phyloP scores from a whole-genome alignment of 305 asterid species.

The Striga hermonthica region DNA sequence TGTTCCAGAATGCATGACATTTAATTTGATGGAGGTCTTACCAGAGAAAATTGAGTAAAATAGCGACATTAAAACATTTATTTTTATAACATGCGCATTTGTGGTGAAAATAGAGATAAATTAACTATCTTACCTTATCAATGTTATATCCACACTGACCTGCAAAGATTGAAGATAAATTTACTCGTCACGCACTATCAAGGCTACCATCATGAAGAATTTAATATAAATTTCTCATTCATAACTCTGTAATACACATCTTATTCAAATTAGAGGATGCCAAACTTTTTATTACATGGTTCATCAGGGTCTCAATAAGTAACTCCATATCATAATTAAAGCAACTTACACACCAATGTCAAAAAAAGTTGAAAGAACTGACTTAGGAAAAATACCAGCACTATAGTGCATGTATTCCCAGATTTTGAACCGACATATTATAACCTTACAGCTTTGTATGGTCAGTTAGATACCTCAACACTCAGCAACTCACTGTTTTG shows the following conservation, averaged over 20 bases:
- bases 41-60: not conserved
- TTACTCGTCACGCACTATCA: constrained; percentile 31
- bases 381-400: not conserved
- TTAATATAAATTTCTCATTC: constrained; percentile 3
- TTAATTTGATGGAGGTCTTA: too few relatives aligned
- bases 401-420: not conserved
- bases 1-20: too few relatives aligned
- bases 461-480: constrained; percentile 8
- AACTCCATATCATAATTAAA: constrained; percentile 12
- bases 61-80: constrained; percentile 14
- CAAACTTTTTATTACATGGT: not conserved
- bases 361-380: not conserved
- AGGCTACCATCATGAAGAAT: constrained; percentile 28
- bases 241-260: constrained; percentile 12
- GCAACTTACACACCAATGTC: not conserved
- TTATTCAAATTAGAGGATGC: constrained; percentile 18
- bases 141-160: constrained; percentile 86
- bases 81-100: constrained; percentile 2
- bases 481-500: not conserved
- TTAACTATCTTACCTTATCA: constrained; percentile 55
- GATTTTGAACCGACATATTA: not conserved
- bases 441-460: not conserved
- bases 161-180: constrained; percentile 44
- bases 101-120: constrained; percentile 26
- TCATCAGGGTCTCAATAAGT: not conserved